Percentiles rank a stretch among this genome's conserved stretches.
These are phyloP conservation scores for Fusarium sp. DNA, from an alignment of 2,329 filamentous ascomycete species.

Conservation along the genomic window DNA sequence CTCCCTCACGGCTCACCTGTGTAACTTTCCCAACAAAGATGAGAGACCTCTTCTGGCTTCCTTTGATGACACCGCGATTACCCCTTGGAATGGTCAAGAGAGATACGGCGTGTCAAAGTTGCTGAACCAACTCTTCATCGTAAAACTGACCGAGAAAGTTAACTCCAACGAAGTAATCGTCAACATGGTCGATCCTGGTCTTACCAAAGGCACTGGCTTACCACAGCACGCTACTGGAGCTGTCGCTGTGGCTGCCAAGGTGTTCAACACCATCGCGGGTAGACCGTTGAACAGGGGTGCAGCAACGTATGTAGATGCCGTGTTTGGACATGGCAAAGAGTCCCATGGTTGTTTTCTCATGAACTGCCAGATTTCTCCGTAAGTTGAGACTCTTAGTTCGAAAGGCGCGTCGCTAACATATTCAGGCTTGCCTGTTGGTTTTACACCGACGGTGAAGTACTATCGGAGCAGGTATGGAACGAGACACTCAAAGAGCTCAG, in stretches of 20 bases:
- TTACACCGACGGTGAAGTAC: constrained; percentile 20
- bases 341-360: constrained; percentile 61
- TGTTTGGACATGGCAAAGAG: constrained; percentile 55
- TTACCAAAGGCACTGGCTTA: constrained; percentile 42
- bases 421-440: constrained; percentile 30
- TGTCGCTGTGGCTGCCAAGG: background rate
- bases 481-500: constrained; percentile 29
- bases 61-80: constrained; percentile 40
- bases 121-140: constrained; percentile 47
- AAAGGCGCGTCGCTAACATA: background rate
- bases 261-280: constrained; percentile 36
- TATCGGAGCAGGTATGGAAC: constrained; percentile 28
- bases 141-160: constrained; percentile 51
- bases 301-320: constrained; percentile 57
- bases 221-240: constrained; percentile 22
- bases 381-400: background rate
- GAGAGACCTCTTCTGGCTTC: constrained; percentile 42
- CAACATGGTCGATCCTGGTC: constrained; percentile 49
- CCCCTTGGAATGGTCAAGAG: constrained; percentile 35
- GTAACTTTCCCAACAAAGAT: constrained; percentile 41
- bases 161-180: constrained; percentile 46
- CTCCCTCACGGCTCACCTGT: constrained; percentile 41
- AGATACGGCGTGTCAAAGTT: constrained; percentile 47
- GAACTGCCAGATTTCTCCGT: constrained; percentile 51
- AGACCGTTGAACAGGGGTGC: constrained; percentile 52